phyloP scores from a whole-genome alignment of 805 yeast species.

The Starmerella apicola region DNA sequence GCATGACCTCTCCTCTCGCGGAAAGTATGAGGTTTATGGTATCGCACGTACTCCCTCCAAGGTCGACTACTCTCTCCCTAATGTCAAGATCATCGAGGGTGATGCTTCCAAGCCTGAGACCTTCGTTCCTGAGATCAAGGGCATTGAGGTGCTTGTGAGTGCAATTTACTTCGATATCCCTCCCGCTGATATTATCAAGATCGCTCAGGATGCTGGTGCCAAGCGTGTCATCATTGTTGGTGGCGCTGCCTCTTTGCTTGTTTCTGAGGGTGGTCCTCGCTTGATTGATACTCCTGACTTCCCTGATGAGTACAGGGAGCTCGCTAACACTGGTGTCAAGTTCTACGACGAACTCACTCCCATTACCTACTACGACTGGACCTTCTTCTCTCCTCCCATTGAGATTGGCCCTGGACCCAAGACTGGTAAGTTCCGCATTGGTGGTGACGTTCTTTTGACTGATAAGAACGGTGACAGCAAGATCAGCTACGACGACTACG shows the following conservation, averaged over 20 bases:
- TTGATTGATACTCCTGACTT: conserved; percentile 11
- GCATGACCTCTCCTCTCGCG: conserved; percentile 9
- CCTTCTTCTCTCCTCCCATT: conserved; percentile 11
- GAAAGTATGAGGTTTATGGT: conserved; percentile 7
- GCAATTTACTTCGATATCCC: conserved; percentile 9
- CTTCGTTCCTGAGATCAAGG: conserved; percentile 4
- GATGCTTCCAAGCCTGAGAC: conserved; percentile 11
- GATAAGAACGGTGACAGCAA: conserved; percentile 10
- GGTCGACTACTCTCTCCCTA: conserved; percentile 1
- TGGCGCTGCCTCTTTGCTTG: conserved; percentile 12
- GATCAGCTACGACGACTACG: conserved; percentile 15
- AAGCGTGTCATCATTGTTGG: conserved; percentile 12
- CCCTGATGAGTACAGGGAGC: conserved; percentile 9
- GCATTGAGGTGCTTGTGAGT: conserved; percentile 9
- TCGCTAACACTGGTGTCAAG: conserved; percentile 5
- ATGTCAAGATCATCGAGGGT: conserved; percentile 7
- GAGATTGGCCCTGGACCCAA: conserved; percentile 7
- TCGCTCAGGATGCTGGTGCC: conserved; percentile 10
- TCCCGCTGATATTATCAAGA: neutral
- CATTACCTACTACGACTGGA: conserved; percentile 12
- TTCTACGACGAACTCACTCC: conserved; percentile 3
- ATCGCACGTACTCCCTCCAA: conserved; percentile 12
- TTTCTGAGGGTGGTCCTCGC: conserved; percentile 11
- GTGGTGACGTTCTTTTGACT: conserved; percentile 4
- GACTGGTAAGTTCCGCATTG: conserved; percentile 11